phyloP scores from a whole-genome alignment of 768 basidiomycete species.

The Trametes villosa region DNA sequence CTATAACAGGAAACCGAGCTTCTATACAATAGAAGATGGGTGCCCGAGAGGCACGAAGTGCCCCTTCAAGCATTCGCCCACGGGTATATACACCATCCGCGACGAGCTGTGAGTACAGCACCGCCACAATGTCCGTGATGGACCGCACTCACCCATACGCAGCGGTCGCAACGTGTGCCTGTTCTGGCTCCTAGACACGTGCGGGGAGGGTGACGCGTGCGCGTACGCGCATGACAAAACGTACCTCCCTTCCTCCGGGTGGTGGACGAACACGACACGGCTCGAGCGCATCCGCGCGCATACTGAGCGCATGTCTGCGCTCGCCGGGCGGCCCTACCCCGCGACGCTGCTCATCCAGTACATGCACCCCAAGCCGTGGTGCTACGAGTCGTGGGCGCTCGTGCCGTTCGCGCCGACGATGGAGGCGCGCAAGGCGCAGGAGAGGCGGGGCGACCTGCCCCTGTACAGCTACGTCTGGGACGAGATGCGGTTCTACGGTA shows the following conservation, averaged over 20 bases:
- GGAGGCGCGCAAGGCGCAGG: background rate
- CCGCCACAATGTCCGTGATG: conserved; percentile 31
- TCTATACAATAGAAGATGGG: too few species aligned
- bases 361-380: background rate
- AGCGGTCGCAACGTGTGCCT: conserved; percentile 61
- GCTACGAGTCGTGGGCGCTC: background rate
- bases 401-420: background rate
- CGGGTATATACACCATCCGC: conserved; percentile 54
- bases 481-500: background rate
- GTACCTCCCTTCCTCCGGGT: conserved; percentile 48
- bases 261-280: conserved; percentile 43
- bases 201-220: conserved; percentile 47
- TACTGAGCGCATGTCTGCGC: background rate
- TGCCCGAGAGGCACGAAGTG: conserved; percentile 49
- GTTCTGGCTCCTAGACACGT: conserved; percentile 42
- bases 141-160: background rate
- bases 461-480: background rate
- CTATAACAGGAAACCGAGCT: too few species aligned
- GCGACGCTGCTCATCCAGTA: background rate
- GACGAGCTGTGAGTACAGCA: conserved; percentile 54
- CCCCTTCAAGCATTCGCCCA: conserved; percentile 57
- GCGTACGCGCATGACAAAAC: conserved; percentile 52
- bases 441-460: background rate
- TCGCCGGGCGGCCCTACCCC: background rate
- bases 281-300: background rate